Percentiles rank a stretch among this genome's conserved stretches.
Evolutionary conservation across 345 rosid species (phyloP).

Genomic region (Linum tenue): DNA sequence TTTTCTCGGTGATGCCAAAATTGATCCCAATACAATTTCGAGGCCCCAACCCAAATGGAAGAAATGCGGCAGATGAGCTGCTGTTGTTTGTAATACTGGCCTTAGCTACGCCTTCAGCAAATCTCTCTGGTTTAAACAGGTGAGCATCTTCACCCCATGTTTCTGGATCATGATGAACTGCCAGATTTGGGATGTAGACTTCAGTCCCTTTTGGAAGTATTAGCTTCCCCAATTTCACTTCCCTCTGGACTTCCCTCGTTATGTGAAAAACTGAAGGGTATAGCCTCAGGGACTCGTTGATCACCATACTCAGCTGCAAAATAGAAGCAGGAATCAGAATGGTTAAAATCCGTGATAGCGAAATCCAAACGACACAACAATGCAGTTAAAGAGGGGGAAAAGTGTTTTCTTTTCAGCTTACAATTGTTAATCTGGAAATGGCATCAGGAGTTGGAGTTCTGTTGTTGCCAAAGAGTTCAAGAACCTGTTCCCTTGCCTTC

Average conservation of each 20-base stretch:
- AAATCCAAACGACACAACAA: background rate
- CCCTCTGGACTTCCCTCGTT: background rate
- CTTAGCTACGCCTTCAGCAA: background rate
- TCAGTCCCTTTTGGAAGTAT: background rate
- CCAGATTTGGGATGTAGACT: background rate
- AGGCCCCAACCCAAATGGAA: background rate
- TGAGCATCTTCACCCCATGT: background rate
- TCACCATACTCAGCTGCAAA: background rate
- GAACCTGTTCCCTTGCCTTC: background rate
- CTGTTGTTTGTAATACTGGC: background rate
- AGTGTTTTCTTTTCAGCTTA: background rate
- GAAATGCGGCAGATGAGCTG: background rate
- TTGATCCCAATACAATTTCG: background rate
- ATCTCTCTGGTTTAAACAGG: background rate
- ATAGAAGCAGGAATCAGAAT: background rate
- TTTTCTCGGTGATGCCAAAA: background rate
- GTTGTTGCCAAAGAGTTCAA: background rate
- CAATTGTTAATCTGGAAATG: background rate
- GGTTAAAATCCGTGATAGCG: too few species aligned
- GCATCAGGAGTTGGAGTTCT: background rate
- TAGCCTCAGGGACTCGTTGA: background rate
- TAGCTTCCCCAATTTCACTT: background rate
- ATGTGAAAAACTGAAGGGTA: background rate
- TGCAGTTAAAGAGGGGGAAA: background rate
- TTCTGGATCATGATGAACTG: background rate